These are phyloP conservation scores for Leucosporidium scottii DNA, from an alignment of 768 basidiomycete genomes.

Conservation along the genomic window DNA sequence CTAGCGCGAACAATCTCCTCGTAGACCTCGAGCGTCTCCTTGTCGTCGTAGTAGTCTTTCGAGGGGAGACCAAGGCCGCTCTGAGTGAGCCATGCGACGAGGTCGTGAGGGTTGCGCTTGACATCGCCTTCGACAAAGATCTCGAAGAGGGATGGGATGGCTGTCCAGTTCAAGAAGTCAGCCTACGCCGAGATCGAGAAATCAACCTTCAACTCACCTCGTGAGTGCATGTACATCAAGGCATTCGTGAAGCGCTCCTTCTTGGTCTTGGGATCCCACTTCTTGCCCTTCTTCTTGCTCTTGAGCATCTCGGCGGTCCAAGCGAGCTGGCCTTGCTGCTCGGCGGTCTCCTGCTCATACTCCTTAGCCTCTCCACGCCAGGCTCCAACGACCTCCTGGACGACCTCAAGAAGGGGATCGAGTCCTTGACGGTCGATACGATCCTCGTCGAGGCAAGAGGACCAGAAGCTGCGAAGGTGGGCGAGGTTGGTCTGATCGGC, in stretches of 20 bases:
- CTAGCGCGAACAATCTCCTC: constrained; percentile 60
- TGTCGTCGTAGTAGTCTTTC: constrained; percentile 85
- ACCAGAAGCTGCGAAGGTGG: constrained; percentile 54
- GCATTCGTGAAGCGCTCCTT: constrained; percentile 64
- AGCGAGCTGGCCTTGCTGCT: not conserved
- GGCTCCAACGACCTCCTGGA: constrained; percentile 53
- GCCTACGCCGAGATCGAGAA: not conserved
- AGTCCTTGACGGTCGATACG: constrained; percentile 65
- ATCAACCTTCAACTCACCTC: constrained; percentile 49
- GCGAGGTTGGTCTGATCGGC: constrained; percentile 54
- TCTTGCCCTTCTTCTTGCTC: constrained; percentile 19
- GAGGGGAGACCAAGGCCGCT: constrained; percentile 22
- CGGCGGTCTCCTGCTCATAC: constrained; percentile 9
- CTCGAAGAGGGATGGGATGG: constrained; percentile 18
- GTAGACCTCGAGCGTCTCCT: constrained; percentile 62
- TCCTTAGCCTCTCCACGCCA: constrained; percentile 41
- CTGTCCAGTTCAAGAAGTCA: not conserved
- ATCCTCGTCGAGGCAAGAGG: constrained; percentile 73
- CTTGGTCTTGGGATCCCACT: constrained; percentile 36
- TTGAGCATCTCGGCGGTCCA: not conserved
- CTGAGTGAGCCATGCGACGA: constrained; percentile 35
- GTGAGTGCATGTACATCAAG: constrained; percentile 76
- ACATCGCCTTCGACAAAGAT: constrained; percentile 30
- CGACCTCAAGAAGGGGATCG: constrained; percentile 62
- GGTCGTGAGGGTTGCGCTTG: constrained; percentile 14